These are phyloP conservation scores for Gynochthodes officinalis DNA, from an alignment of 257 asterid genomes.

Conservation along the genomic window DNA sequence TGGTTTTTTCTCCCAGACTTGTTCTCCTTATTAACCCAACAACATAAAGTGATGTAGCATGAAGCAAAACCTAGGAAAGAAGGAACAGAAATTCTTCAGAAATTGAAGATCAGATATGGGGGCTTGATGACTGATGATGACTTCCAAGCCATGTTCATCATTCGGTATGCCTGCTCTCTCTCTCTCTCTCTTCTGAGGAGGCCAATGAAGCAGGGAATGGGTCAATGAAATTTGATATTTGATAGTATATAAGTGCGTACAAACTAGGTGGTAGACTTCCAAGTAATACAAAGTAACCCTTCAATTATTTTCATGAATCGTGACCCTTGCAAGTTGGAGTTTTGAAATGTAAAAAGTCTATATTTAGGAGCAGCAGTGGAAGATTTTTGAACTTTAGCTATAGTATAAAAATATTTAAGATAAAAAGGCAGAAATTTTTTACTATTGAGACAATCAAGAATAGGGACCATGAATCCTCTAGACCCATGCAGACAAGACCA, in stretches of 20 bases:
- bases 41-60: slow-evolving; percentile 25
- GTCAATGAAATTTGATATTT: slow-evolving; percentile 41
- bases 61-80: slow-evolving; percentile 46
- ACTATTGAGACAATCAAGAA: slow-evolving; percentile 1
- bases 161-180: slow-evolving; percentile 18
- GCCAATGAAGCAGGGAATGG: slow-evolving; percentile 20
- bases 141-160: slow-evolving; percentile 51
- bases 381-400: slow-evolving; percentile 3
- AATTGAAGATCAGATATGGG: slow-evolving; percentile 23
- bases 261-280: slow-evolving; percentile 35
- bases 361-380: not conserved
- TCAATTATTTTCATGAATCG: slow-evolving; percentile 39
- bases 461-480: slow-evolving; percentile 12
- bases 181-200: slow-evolving; percentile 26
- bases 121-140: slow-evolving; percentile 45
- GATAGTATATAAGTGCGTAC: slow-evolving; percentile 32
- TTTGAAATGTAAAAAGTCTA: not conserved
- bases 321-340: slow-evolving; percentile 32
- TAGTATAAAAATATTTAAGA: too few relatives aligned
- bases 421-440: not conserved
- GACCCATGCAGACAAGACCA: slow-evolving; percentile 10
- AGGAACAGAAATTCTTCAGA: slow-evolving; percentile 18
- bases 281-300: slow-evolving; percentile 33
- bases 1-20: slow-evolving; percentile 19
- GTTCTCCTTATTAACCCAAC: slow-evolving; percentile 46